These are phyloP conservation scores for Nannizzia gypsea DNA, from an alignment of 2,329 filamentous ascomycete species.

Conservation along the genomic window DNA sequence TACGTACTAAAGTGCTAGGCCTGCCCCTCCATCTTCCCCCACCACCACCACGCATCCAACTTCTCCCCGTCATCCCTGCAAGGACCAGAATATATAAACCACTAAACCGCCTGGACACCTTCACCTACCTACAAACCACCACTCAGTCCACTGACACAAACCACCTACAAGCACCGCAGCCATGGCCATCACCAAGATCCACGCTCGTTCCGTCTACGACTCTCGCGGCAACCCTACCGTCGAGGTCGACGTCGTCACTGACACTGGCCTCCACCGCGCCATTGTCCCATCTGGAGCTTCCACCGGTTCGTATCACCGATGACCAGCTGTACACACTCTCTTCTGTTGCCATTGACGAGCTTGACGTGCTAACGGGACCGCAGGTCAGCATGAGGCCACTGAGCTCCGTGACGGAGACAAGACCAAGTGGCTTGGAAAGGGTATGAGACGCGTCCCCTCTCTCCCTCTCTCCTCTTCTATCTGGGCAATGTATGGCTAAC, in stretches of 20 bases:
- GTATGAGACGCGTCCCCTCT: conserved; percentile 26
- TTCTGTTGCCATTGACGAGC: neutral
- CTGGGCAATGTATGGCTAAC: neutral
- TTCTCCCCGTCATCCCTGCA: neutral
- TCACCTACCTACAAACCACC: neutral
- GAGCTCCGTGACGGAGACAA: conserved; percentile 88
- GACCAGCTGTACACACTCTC: neutral
- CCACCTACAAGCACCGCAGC: neutral
- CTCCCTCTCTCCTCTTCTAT: neutral
- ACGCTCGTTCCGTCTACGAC: conserved; percentile 95
- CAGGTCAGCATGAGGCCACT: conserved; percentile 79
- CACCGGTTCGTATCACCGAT: conserved; percentile 53
- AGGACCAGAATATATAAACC: neutral
- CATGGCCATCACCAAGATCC: conserved; percentile 85
- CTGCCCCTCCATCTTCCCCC: conserved; percentile 3
- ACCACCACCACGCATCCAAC: conserved; percentile 7
- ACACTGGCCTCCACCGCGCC: conserved; percentile 91
- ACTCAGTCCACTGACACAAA: conserved; percentile 12
- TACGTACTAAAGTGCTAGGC: no score
- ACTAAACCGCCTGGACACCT: neutral
- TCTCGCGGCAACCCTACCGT: conserved; percentile 97
- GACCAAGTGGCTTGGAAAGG: conserved; percentile 75
- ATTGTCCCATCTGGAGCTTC: conserved; percentile 96
- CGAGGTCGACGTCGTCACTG: conserved; percentile 93
- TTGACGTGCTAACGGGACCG: conserved; percentile 2